These are phyloP conservation scores for Colletotrichum higginsianum DNA, from an alignment of 2,329 filamentous ascomycete species.

Conservation along the genomic window DNA sequence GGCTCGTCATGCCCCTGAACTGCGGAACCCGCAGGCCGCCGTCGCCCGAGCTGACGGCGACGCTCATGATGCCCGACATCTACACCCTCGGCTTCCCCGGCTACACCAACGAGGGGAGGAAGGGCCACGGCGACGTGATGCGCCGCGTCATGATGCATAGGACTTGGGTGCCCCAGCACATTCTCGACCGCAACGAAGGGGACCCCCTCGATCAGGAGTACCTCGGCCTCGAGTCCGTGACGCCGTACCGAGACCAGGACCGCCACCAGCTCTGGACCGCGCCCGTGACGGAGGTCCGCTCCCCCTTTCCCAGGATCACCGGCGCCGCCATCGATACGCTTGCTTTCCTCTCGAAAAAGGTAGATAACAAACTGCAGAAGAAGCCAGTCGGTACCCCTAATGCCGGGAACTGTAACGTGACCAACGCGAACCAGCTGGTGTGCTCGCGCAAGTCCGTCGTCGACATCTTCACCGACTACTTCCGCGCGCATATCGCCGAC, in stretches of 20 bases:
- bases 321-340: neutral
- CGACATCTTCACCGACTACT: neutral
- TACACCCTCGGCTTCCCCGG: neutral
- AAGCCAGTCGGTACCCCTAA: too few relatives aligned
- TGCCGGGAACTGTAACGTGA: neutral
- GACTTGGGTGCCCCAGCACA: neutral
- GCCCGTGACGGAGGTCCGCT: neutral
- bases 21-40: neutral
- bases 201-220: neutral
- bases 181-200: neutral
- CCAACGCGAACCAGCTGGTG: too few relatives aligned
- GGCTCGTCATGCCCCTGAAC: conserved; percentile 4
- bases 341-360: accelerated
- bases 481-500: neutral
- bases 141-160: neutral
- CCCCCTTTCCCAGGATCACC: neutral
- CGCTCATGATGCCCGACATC: conserved; percentile 17
- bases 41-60: neutral
- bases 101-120: neutral
- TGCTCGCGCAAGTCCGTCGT: neutral
- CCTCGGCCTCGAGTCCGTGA: neutral
- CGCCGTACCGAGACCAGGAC: neutral
- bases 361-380: too few relatives aligned
- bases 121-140: accelerated
- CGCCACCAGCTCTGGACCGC: conserved; percentile 1